phyloP scores from a whole-genome alignment of 805 yeast genomes.

The Dipodascus geniculatus region DNA sequence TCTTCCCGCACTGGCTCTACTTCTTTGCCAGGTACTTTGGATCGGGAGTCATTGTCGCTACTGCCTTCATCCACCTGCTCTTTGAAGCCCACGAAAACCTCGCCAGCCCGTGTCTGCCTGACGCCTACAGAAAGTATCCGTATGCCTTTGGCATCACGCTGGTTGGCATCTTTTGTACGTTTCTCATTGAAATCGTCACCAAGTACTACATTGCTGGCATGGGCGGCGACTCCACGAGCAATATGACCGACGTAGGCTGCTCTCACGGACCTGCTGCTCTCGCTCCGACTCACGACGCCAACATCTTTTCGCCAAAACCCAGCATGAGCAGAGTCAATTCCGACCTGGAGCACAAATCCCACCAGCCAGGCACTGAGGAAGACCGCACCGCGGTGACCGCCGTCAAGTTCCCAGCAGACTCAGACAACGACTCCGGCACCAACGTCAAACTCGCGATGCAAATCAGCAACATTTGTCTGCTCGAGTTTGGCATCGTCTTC shows the following conservation, averaged over 20 bases:
- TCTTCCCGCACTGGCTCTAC: slow-evolving; percentile 11
- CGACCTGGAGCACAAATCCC: background rate
- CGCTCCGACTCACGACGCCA: no score
- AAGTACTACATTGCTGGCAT: background rate
- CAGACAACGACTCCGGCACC: background rate
- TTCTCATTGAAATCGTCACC: slow-evolving; percentile 1
- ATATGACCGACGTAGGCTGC: background rate
- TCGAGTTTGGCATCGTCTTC: slow-evolving; percentile 73
- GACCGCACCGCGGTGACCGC: background rate
- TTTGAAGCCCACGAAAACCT: background rate
- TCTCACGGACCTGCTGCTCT: slow-evolving; percentile 3
- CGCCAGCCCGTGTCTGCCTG: background rate
- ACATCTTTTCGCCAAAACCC: background rate
- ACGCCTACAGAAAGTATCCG: background rate
- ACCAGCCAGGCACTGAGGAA: background rate
- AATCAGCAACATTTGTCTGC: background rate
- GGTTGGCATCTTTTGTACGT: background rate
- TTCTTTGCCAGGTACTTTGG: slow-evolving; percentile 28
- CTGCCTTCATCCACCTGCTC: slow-evolving; percentile 46
- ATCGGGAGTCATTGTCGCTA: slow-evolving; percentile 55
- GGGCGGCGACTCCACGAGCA: background rate
- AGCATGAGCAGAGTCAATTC: background rate
- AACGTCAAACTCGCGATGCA: background rate
- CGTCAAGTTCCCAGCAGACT: background rate
- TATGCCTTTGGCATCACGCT: slow-evolving; percentile 1